These are phyloP conservation scores for Verbena officinalis DNA, from an alignment of 257 asterid species.

Conservation along the genomic window DNA sequence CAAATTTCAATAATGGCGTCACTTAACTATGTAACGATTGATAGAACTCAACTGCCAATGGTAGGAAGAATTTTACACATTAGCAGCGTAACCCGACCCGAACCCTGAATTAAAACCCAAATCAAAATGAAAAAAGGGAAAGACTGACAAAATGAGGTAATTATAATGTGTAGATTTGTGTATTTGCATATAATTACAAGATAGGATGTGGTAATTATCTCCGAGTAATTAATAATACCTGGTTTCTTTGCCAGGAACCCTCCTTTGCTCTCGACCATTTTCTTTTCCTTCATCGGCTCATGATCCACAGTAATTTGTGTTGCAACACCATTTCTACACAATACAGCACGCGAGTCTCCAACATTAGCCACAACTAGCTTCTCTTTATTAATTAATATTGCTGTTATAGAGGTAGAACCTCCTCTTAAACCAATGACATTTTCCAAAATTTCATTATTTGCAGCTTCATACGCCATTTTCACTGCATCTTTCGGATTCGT, in stretches of 20 bases:
- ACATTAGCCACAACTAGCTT: slow-evolving; percentile 51
- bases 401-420: slow-evolving; percentile 56
- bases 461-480: slow-evolving; percentile 39
- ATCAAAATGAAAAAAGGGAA: too few relatives aligned
- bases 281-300: slow-evolving; percentile 45
- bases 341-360: slow-evolving; percentile 57
- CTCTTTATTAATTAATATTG: slow-evolving; percentile 41
- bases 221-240: slow-evolving; percentile 22
- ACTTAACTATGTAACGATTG: too few relatives aligned
- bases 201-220: too few relatives aligned
- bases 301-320: slow-evolving; percentile 45
- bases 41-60: too few relatives aligned
- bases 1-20: not conserved
- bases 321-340: slow-evolving; percentile 39
- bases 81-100: too few relatives aligned
- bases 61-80: too few relatives aligned
- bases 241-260: slow-evolving; percentile 43
- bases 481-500: slow-evolving; percentile 34
- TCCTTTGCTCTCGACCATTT: slow-evolving; percentile 50
- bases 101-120: too few relatives aligned
- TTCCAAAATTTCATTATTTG: slow-evolving; percentile 40
- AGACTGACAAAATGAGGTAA: too few relatives aligned
- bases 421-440: slow-evolving; percentile 45
- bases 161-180: too few relatives aligned
- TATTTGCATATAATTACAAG: too few relatives aligned